Evolutionary conservation across 225 moss, liverwort and hornwort genomes (phyloP), one percentile per base, ranked within the genome.

Genomic region (Sphagnum tenellum): DNA sequence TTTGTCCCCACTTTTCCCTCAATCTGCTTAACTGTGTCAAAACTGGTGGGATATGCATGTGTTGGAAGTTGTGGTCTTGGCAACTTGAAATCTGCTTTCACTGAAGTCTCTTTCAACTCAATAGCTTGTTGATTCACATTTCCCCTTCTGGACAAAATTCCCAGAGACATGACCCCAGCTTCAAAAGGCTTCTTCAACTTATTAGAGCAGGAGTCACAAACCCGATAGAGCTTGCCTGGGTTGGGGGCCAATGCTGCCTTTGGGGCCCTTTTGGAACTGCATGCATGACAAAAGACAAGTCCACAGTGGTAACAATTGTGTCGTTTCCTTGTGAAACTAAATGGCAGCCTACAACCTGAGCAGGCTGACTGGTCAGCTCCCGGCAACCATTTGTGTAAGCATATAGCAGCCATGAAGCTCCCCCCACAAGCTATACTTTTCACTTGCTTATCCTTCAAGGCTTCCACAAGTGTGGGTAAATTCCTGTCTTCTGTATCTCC

Each of bases 291-390:
- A 74, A 74, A 93, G 4, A 87, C 93, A 14, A 98, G 72, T 7
- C 98, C 98, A 76, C 98, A 98, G 57, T 98, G 90, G 81, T 98
- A 98, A 64, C 98, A 98, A 66, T 93, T 98, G 74, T 98, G 98
- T 52, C 98, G 87, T 79, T 90, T 98, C 76, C 98, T 75, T n/a
- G 98, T 93, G 58, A 98, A 98, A 5, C 93, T 87, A 12, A 98
- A 98, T 0, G 84, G 83, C 47, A 80, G 90, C 85, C 83, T 81
- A 64, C 98, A 98, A 45, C 90, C 93, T 11, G 89, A 79, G 76
- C 98, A 98, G 46, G 81, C 80, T 64, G 89, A 87, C 77, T 98
- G 98, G 62, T 98, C 98, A 7, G 90, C 90, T 62, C 98, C 90
- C 0, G 93, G 93, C 56, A 90, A 73, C 98, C 98, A 98, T 60